Evolutionary conservation across 2,329 filamentous ascomycete species (phyloP), one percentile per base, ranked within the genome.

Genomic region (Alternaria longipes): DNA sequence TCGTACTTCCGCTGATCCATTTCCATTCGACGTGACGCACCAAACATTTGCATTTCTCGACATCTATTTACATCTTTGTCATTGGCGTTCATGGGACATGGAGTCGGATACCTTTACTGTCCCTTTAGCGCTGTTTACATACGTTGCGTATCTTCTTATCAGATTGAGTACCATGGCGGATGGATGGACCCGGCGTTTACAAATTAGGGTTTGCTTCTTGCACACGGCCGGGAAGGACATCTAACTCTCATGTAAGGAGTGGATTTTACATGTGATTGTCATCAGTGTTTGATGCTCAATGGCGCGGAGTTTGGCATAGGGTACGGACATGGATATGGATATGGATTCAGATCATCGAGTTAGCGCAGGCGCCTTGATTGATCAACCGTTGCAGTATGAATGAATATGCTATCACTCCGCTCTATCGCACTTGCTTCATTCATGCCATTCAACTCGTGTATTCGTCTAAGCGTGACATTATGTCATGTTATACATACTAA

Each of bases 1-100:
- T 73, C 74, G 9, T 65, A 65, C 51, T 65, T 65, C 26, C 63
- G 63, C 36, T 65, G 38, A 53, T 6, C 11, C 8, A 8, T 30
- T 32, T 14, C 28, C 28, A 18, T 40, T 45, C 16, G 18, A 54
- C 26, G n/a, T 20, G 12, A 20, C 24, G 6, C 30, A 34, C 36
- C 32, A 22, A 36, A 20, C 49, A 16, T 14, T 47, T 46, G 34
- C 46, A 40, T 46, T 56, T 56, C 47, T 61, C 18, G n/a, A 45
- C 4, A 16, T 28, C 14, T 58, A 61, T 42, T 60, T 18, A 34
- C 20, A 11, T 22, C 16, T 55, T 47, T 36, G 14, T 5, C 11
- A 26, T 24, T 3, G 58, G 53, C 54, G 53, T 57, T 41, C 3
- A 16, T 38, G 24, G 38, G 18, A 11, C 24, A 26, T 40, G 34